Base-by-base conservation (phyloP, 768 basidiomycete species). In the Pisolithus albus region DNA sequence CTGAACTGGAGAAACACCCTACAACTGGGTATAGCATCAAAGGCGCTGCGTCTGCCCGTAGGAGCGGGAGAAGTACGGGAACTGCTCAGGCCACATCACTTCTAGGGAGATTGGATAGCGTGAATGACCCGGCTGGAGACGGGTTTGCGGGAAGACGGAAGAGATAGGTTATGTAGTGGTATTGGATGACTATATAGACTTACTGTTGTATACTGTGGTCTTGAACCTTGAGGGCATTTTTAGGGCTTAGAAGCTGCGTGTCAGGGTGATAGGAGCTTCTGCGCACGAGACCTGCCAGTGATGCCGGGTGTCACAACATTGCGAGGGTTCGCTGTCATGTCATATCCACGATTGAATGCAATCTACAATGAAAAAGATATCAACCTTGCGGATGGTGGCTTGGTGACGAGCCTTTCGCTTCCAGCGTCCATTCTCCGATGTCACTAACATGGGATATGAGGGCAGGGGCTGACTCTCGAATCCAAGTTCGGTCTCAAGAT, bases 381-480 rank as follows among this genome's bases (percentile, higher is more conserved):
- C 28, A 60, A 64, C 38, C 4, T 75, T 10, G 60, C 78, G 24
- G 77, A 78, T 58, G 78, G 76, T 15, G 77, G 77, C 26, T 63
- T 81, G 61, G 80, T 77, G 55, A 53, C 64, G 36, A 38, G 47
- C 28, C n/a, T n/a, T 24, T 41, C n/a, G 23, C n/a, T 45, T 26
- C n/a, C n/a, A 11, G 37, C 16, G 7, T 30, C 19, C 19, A 53
- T 30, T 30, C 18, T 16, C 50, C 30, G 21, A 34, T 24, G 44
- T 37, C 47, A 4, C 37, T 16, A 9, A 15, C 30, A 47, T 64
- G 15, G 16, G 4, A 10, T 10, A 13, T 19, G 21, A 59, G 39
- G 24, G 39, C 58, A 88, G 86, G 85, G 86, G 38, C 79, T 80
- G 7, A 80, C 76, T 0, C 69, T 86, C 18, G 82, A 86, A 59